These are phyloP conservation scores for Flaveria linearis DNA, from an alignment of 129 eudicot species.

Conservation along the genomic window DNA sequence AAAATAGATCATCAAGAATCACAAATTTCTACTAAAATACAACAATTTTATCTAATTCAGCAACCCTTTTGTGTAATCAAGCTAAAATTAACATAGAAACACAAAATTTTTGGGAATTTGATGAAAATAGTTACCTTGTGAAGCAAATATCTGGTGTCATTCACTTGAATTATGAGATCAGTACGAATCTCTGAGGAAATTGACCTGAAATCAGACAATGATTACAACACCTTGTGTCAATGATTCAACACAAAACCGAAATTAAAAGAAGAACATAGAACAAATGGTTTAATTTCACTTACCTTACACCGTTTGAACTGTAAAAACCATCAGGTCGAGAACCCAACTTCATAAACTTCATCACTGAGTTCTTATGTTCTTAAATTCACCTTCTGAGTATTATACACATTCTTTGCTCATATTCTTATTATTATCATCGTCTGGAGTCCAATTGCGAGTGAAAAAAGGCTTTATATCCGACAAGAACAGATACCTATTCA, in stretches of 20 bases:
- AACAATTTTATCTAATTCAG: slow-evolving; percentile 4
- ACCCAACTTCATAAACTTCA: slow-evolving; percentile 99
- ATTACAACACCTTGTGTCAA: background rate
- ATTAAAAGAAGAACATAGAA: too few relatives aligned
- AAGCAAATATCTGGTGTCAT: slow-evolving; percentile 76
- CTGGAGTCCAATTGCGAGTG: slow-evolving; percentile 18
- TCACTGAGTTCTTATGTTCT: slow-evolving; percentile 31
- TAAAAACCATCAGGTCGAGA: slow-evolving; percentile 84
- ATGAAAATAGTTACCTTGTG: slow-evolving; percentile 65
- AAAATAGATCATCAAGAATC: slow-evolving; percentile 24
- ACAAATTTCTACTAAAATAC: background rate
- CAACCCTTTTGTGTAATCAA: slow-evolving; percentile 22
- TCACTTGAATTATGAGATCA: slow-evolving; percentile 77
- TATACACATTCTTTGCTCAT: background rate
- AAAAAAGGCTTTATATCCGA: too few relatives aligned
- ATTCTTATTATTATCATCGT: background rate
- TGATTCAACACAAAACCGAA: background rate
- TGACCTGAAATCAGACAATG: slow-evolving; percentile 51
- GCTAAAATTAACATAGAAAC: background rate
- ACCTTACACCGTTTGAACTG: slow-evolving; percentile 81
- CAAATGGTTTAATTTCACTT: slow-evolving; percentile 13
- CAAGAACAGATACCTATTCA: slow-evolving; percentile 19
- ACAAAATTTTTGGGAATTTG: background rate
- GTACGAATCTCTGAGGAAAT: slow-evolving; percentile 73
- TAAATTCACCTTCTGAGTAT: slow-evolving; percentile 16